Percentiles rank a stretch among this genome's conserved stretches.
phyloP scores from a whole-genome alignment of 495 filamentous ascomycete species.

The Trichoderma orchidacearum region DNA sequence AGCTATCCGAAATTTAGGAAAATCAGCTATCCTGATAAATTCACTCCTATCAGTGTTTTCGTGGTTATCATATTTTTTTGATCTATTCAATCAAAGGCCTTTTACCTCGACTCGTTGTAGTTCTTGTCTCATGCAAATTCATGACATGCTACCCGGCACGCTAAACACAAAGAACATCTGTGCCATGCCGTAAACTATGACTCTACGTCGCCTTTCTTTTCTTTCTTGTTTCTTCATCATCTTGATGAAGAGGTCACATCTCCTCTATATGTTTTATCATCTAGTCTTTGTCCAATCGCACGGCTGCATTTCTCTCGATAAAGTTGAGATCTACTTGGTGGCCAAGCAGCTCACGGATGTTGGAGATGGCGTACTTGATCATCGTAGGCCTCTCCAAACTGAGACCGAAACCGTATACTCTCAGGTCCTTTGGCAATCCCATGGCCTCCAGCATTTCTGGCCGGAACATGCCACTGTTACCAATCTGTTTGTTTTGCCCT shows the following conservation, averaged over 20 bases:
- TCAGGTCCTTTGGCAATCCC: constrained; percentile 76
- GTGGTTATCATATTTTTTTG: too few relatives aligned
- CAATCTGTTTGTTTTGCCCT: constrained; percentile 72
- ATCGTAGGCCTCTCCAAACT: constrained; percentile 90
- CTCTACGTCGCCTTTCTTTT: neutral
- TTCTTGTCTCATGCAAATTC: too few relatives aligned
- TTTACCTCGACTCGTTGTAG: too few relatives aligned
- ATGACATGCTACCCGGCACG: too few relatives aligned
- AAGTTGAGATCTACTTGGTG: constrained; percentile 76
- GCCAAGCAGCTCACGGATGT: constrained; percentile 74
- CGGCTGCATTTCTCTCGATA: constrained; percentile 69
- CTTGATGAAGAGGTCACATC: neutral
- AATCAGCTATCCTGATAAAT: too few relatives aligned
- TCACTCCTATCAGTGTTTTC: too few relatives aligned
- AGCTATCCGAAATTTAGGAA: too few relatives aligned
- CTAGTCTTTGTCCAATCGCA: constrained; percentile 64
- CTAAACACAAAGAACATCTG: too few relatives aligned
- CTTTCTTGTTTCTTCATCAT: neutral
- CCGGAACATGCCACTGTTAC: constrained; percentile 96
- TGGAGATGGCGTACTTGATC: constrained; percentile 85
- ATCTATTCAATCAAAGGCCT: too few relatives aligned
- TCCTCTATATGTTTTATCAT: neutral
- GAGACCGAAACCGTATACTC: constrained; percentile 84
- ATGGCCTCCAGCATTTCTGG: constrained; percentile 82
- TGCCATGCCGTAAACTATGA: too few relatives aligned